Evolutionary conservation across 352 stramenopile genomes (phyloP).

Genomic region (Pythium volutum): DNA sequence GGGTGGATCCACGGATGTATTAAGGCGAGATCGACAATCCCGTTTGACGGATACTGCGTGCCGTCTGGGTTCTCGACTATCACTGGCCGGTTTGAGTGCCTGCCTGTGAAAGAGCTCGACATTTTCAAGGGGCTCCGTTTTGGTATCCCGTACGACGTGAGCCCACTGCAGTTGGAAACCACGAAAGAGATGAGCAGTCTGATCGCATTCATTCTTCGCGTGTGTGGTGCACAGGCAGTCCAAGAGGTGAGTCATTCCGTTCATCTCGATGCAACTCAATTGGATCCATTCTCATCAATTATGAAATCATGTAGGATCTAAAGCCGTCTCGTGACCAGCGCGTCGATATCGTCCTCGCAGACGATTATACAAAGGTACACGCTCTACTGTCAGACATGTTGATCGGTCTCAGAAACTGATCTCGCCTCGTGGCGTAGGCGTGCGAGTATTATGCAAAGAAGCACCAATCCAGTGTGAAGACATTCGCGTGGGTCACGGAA

Average conservation of each 20-base stretch:
- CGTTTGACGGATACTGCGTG: slow-evolving; percentile 69
- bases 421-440: slow-evolving; percentile 26
- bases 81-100: slow-evolving; percentile 65
- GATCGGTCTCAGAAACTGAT: not conserved
- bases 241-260: slow-evolving; percentile 37
- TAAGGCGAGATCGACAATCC: slow-evolving; percentile 37
- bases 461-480: slow-evolving; percentile 42
- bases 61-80: slow-evolving; percentile 63
- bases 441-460: slow-evolving; percentile 51
- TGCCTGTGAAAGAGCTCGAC: slow-evolving; percentile 33
- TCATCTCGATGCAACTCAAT: not conserved
- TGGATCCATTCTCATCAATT: not conserved
- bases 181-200: slow-evolving; percentile 44
- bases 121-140: slow-evolving; percentile 64
- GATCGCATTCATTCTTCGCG: slow-evolving; percentile 55
- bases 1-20: slow-evolving; percentile 78
- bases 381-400: not conserved
- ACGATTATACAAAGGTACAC: slow-evolving; percentile 67
- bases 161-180: slow-evolving; percentile 26
- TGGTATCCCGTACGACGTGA: slow-evolving; percentile 57
- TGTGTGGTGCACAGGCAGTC: slow-evolving; percentile 56
- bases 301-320: slow-evolving; percentile 38
- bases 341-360: slow-evolving; percentile 65
- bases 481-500: slow-evolving; percentile 79
- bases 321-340: slow-evolving; percentile 27